Evolutionary conservation across 495 filamentous ascomycete genomes (phyloP), one percentile per base, ranked within the genome.

Genomic region (Hyaloscypha variabilis): DNA sequence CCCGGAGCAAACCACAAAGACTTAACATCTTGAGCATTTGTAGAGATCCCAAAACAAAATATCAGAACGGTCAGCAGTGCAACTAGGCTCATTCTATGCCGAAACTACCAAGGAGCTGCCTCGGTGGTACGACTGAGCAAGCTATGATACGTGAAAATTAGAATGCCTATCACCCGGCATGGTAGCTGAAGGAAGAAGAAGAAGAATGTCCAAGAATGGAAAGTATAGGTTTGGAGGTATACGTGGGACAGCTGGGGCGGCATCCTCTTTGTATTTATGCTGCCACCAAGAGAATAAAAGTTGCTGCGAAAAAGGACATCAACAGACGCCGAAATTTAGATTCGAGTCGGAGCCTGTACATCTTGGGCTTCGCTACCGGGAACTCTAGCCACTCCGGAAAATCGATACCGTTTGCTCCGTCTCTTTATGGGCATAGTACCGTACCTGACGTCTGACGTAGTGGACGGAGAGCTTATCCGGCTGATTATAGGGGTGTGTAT

Each of bases 1-100:
- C 46, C 46, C 1, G 63, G 63, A 4, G 42, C 34, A 36, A 65
- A 59, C 39, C 54, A 65, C 2, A 60, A 51, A 21, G 26, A 26
- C 4, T 46, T 19, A 8, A 46, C 17, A 25, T 59, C 25, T 23
- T 31, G 23, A 46, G 28, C 57, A 46, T 42, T 24, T 60, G 34
- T 19, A 46, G 23, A 46, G 39, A 17, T 46, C 4, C 10, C 19
- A 17, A 46, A 46, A 17, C 14, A 17, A 10, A 46, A 46, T 46
- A 17, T 17, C 19, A 46, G 10, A 4, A 46, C 17, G 14, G 39
- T 14, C 10, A 46, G 3, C 11, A 46, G 14, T 46, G 39, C 10
- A 46, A 46, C 1, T 19, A 46, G 8, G 39, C 39, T 46, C 39
- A 46, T 46, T 46, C 39, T 46, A 46, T 19, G 39, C 4, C 14